Conservation (phyloP, 352 stramenopile genomes). For the Elongisporangium undulatum region DNA sequence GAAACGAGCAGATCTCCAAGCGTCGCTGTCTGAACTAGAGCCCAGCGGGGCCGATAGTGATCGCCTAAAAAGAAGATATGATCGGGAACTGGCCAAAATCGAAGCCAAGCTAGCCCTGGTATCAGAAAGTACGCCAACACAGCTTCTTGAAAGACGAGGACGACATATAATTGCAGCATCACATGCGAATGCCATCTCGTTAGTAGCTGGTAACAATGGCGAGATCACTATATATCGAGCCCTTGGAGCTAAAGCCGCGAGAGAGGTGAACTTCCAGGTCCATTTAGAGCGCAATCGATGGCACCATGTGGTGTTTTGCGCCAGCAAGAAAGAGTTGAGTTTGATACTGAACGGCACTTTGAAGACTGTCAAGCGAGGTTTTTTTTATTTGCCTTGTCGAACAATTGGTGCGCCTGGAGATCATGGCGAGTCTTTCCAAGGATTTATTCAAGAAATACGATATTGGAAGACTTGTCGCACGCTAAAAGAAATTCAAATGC, state of each 20-base stretch:
- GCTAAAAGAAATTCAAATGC: slow-evolving; percentile 26
- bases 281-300: slow-evolving; percentile 42
- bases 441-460: slow-evolving; percentile 58
- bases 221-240: slow-evolving; percentile 39
- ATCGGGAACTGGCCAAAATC: slow-evolving; percentile 56
- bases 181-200: slow-evolving; percentile 39
- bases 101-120: slow-evolving; percentile 49
- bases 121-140: slow-evolving; percentile 39
- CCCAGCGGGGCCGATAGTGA: slow-evolving; percentile 15
- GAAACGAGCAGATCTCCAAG: slow-evolving; percentile 44
- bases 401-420: slow-evolving; percentile 30
- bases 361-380: slow-evolving; percentile 29
- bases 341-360: slow-evolving; percentile 47
- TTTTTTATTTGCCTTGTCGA: slow-evolving; percentile 54
- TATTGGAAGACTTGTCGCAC: slow-evolving; percentile 52
- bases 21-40: slow-evolving; percentile 18
- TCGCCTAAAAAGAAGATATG: slow-evolving; percentile 37
- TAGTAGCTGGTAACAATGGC: slow-evolving; percentile 24
- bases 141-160: slow-evolving; percentile 43
- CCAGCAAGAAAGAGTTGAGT: slow-evolving; percentile 37
- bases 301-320: slow-evolving; percentile 56
- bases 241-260: slow-evolving; percentile 13
- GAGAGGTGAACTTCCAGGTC: slow-evolving; percentile 46
- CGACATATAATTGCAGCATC: slow-evolving; percentile 66
- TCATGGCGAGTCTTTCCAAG: slow-evolving; percentile 49